Evolutionary conservation across 176 grass and related monocot species (phyloP), one percentile per base, ranked within the genome.

Genomic region (Dendrocalamus sinicus): DNA sequence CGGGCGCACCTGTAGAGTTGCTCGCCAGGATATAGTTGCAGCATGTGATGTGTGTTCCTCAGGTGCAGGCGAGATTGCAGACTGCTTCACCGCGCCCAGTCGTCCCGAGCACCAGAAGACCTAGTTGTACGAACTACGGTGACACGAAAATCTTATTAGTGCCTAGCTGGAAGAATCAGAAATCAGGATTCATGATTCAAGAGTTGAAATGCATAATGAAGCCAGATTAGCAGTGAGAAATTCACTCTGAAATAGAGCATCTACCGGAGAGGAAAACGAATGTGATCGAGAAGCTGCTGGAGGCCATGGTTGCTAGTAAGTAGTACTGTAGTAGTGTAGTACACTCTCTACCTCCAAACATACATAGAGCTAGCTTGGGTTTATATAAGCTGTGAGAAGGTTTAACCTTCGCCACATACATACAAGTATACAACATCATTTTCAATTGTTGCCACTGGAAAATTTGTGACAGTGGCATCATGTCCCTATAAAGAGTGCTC

Each of bases 1-100:
- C 88, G 86, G 58, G 50, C 41, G 59, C 88, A 86, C 4, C 76
- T 76, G 70, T 35, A 24, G 77, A 90, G 46, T 40, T 69, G 30
- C 75, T 85, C 24, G 32, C 16, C 32, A 0, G 5, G 9, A 32
- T 32, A 2, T 50, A 13, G 58, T 51, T 80, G 44, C 61, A 35
- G 76, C 58, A 78, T 1, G 58, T 63, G 40, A 78, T 64, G 58
- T 78, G 64, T 12, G 76, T 64, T 8, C 35, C 58, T 7, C 23
- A 7, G 4, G 16, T 46, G 59, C 73, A 79, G 28, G 60, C 37
- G 14, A 70, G 35, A 28, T 11, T 75, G 82, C 87, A 89, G 60
- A 85, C 75, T 7, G 87, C 73, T 73, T 55, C 87, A 10, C 30
- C 47, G 22, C 12, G 23, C 64, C 74, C 24, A 16, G 59, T 35